Evolutionary conservation across 345 rosid species (phyloP), one percentile per base, ranked within the genome.

Genomic region (Anastatica hierochuntica): DNA sequence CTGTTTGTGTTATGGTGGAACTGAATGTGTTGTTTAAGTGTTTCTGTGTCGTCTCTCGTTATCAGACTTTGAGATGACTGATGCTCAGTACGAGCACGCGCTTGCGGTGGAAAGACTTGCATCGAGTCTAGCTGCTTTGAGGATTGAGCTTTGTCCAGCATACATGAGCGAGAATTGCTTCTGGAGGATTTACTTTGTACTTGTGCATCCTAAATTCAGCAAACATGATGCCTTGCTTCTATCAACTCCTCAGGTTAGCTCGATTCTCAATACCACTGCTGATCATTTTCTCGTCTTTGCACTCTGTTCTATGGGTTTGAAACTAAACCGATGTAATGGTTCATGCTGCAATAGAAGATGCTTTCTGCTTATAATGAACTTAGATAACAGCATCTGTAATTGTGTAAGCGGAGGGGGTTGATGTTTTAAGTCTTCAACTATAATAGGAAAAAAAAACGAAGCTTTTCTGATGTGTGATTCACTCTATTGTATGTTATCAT

Each of bases 181-280:
- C 67, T 94, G 97, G 97, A 88, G 80, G 72, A 84, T 94, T 61
- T 94, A 88, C 67, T 94, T 94, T 72, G 97, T 88, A n/a, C 95
- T 94, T 49, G 62, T 84, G 70, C 95, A 85, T 74, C 85, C 99
- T 17, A 79, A 83, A 46, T 94, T 94, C 53, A 76, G 70, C 64
- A 85, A 85, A 67, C 58, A 72, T 29, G 95, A 88, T 62, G 86
- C 97, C 0, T 78, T 79, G 39, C 66, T 75, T 72, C 77, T 94
- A 71, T 85, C 94, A 14, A 83, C 97, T 48, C 68, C 94, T 46
- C 86, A 85, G 71, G 99, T 85, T 54, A 66, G 74, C 59, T 73
- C 47, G 45, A 0, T 44, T 31, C 54, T 52, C 23, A 4, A 14
- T 16, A 14, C 55, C 31, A 12, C 36, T 30, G 20, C 31, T 56